Evolutionary conservation across 2,329 filamentous ascomycete genomes (phyloP).

Genomic region (Aspergillus puulaauensis): DNA sequence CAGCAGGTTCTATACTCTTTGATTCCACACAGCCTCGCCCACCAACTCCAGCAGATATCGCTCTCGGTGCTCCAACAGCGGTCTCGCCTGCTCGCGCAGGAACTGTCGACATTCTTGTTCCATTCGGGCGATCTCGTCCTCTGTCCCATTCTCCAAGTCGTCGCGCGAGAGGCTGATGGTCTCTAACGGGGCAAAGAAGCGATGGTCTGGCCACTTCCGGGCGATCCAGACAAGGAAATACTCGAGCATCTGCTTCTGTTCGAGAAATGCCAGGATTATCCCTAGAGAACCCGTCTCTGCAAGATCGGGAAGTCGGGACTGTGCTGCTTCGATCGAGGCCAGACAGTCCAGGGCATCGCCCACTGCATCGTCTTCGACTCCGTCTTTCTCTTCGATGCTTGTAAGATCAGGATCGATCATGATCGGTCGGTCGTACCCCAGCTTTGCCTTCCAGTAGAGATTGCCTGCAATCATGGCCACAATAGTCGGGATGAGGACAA

Average conservation of each 20-base stretch:
- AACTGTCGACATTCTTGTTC: not conserved
- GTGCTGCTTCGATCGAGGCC: not conserved
- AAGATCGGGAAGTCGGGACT: not conserved
- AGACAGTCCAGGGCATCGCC: not conserved
- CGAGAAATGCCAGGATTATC: conserved; percentile 1
- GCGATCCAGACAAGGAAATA: conserved; percentile 4
- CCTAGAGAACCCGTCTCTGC: not conserved
- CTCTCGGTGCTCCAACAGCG: conserved; percentile 5
- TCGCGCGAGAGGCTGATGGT: not conserved
- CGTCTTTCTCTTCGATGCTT: not conserved
- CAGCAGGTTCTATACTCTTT: not conserved
- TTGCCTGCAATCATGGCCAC: conserved; percentile 49
- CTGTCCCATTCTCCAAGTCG: not conserved
- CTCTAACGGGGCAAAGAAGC: not conserved
- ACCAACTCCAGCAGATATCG: conserved; percentile 17
- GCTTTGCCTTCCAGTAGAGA: conserved; percentile 47
- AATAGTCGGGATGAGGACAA: conserved; percentile 53
- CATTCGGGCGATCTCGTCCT: not conserved
- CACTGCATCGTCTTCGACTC: not conserved
- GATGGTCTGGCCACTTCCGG: not conserved
- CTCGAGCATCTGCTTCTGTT: conserved; percentile 8
- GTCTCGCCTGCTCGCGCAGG: not conserved
- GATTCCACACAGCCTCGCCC: conserved; percentile 7
- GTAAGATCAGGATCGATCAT: not conserved
- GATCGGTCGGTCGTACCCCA: conserved; percentile 48